A percentile compares a stretch with the other conserved stretches of the same genome.
Evolutionary conservation across 257 asterid species (phyloP).

Genomic region (Ehretia macrophylla): DNA sequence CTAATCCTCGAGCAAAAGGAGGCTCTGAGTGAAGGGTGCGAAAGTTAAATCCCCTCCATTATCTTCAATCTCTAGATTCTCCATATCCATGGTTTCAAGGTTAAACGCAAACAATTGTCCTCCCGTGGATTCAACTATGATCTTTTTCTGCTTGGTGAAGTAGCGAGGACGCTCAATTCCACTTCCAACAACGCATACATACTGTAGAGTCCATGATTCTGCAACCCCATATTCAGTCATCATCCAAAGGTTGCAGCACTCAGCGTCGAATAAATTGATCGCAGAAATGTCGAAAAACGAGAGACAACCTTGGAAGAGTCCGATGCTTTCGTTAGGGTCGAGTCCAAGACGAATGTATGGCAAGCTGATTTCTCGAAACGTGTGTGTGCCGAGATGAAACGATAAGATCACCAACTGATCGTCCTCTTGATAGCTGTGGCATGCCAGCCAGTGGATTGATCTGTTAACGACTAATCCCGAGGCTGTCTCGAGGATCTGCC

Average conservation of each 20-base stretch:
- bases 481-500: not conserved
- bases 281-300: not conserved
- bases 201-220: conserved; percentile 9
- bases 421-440: not conserved
- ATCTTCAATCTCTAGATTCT: too few species aligned
- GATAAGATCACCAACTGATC: conserved; percentile 5
- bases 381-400: conserved; percentile 3
- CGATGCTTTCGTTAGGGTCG: not conserved
- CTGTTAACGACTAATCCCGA: conserved; percentile 7
- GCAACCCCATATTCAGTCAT: conserved; percentile 20
- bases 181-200: too few species aligned
- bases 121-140: too few species aligned
- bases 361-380: conserved; percentile 1
- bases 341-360: not conserved
- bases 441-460: conserved; percentile 13
- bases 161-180: too few species aligned
- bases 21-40: too few species aligned
- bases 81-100: too few species aligned
- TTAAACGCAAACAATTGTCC: too few species aligned
- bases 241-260: conserved; percentile 6
- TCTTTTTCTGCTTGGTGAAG: too few species aligned
- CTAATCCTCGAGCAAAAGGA: too few species aligned
- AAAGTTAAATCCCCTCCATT: too few species aligned
- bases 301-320: conserved; percentile 1
- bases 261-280: too few species aligned